Evolutionary conservation across 2,329 filamentous ascomycete species (phyloP).

Genomic region (Penicillium sp.): DNA sequence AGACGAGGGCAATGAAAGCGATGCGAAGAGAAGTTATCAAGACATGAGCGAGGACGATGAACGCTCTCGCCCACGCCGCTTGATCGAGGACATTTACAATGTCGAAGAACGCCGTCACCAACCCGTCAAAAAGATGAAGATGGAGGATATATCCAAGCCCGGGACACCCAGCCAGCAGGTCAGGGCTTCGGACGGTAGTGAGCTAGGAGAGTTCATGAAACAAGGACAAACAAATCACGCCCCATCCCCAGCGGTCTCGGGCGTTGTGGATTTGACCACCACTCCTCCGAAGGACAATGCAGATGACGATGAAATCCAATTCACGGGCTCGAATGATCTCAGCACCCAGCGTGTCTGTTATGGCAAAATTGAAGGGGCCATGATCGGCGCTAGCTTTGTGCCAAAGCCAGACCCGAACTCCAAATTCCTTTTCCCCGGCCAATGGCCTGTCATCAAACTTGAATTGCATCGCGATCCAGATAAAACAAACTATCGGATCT

Average conservation of each 20-base stretch:
- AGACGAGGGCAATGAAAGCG: constrained; percentile 25
- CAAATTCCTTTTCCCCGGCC: constrained; percentile 49
- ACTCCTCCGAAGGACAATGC: constrained; percentile 27
- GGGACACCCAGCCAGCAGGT: constrained; percentile 45
- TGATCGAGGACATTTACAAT: constrained; percentile 76
- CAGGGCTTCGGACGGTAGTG: constrained; percentile 53
- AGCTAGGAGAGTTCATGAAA: constrained; percentile 66
- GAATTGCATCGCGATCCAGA: constrained; percentile 62
- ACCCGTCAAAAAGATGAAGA: constrained; percentile 67
- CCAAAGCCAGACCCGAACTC: constrained; percentile 68
- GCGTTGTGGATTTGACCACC: constrained; percentile 48
- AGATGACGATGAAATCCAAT: constrained; percentile 42
- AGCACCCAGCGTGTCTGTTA: constrained; percentile 75
- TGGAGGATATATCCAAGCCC: constrained; percentile 46
- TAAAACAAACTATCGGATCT: constrained; percentile 60
- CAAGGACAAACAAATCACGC: constrained; percentile 52
- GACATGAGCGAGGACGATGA: constrained; percentile 35
- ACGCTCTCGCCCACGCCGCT: constrained; percentile 22
- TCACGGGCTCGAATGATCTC: constrained; percentile 57
- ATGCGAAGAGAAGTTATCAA: constrained; percentile 31
- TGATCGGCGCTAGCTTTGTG: constrained; percentile 65
- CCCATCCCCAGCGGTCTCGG: constrained; percentile 52
- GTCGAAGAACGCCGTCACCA: constrained; percentile 65
- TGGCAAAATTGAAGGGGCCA: constrained; percentile 70
- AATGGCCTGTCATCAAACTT: constrained; percentile 76